Evolutionary conservation across 805 yeast species (phyloP).

Genomic region (Candida maesae): DNA sequence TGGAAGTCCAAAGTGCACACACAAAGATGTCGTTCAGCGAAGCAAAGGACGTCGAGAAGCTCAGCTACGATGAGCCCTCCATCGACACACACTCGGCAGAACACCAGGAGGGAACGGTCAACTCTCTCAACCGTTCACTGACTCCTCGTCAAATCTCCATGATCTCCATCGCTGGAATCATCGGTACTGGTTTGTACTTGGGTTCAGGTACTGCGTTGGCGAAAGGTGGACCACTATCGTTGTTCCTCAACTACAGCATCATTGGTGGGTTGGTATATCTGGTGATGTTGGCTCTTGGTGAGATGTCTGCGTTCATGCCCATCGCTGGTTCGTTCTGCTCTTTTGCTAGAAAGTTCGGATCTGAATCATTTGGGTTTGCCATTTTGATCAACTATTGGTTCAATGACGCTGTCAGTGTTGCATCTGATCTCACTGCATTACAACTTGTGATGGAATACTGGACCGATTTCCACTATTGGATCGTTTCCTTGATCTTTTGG

Average conservation of each 20-base stretch:
- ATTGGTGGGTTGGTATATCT: conserved; percentile 56
- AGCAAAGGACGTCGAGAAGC: conserved; percentile 7
- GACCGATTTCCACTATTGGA: conserved; percentile 44
- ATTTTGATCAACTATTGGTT: conserved; percentile 32
- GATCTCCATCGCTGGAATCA: conserved; percentile 81
- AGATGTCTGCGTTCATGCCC: conserved; percentile 53
- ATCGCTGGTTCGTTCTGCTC: conserved; percentile 60
- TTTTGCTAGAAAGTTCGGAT: conserved; percentile 43
- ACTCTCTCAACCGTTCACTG: conserved; percentile 30
- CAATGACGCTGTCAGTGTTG: conserved; percentile 42
- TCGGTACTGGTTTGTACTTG: conserved; percentile 66
- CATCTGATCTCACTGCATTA: conserved; percentile 54
- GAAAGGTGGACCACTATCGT: conserved; percentile 39
- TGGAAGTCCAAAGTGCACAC: too few relatives aligned
- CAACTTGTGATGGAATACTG: conserved; percentile 52
- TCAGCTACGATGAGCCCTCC: not conserved
- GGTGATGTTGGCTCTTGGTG: conserved; percentile 56
- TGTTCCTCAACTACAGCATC: conserved; percentile 27
- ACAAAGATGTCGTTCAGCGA: too few relatives aligned
- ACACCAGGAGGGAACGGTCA: conserved; percentile 13
- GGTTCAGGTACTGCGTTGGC: conserved; percentile 48
- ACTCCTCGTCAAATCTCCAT: conserved; percentile 54
- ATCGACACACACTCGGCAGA: not conserved
- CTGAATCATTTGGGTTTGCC: conserved; percentile 51
- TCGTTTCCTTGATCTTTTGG: conserved; percentile 55